A percentile compares a stretch with the other conserved stretches of the same genome.
Evolutionary conservation across 2,329 filamentous ascomycete genomes (phyloP).

Genomic region (Cordyceps javanica): DNA sequence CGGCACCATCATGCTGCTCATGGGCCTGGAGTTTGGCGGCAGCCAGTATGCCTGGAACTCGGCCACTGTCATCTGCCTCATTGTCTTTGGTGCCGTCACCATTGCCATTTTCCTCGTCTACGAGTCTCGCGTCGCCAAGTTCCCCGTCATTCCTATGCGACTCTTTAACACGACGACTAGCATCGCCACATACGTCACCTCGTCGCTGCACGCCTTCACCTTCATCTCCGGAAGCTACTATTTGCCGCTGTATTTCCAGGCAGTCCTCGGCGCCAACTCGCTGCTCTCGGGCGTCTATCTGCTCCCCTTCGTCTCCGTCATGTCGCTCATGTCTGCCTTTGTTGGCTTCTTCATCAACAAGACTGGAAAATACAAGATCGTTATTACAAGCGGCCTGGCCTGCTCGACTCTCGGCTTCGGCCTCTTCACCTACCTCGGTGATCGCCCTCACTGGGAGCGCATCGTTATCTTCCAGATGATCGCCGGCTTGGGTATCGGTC

Average conservation of each 20-base stretch:
- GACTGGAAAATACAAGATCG: constrained; percentile 58
- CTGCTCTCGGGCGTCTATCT: constrained; percentile 70
- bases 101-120: constrained; percentile 63
- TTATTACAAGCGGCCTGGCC: constrained; percentile 53
- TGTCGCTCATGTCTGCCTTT: constrained; percentile 56
- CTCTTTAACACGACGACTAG: constrained; percentile 65
- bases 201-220: constrained; percentile 68
- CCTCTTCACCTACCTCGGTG: constrained; percentile 54
- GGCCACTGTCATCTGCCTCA: constrained; percentile 66
- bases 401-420: constrained; percentile 61
- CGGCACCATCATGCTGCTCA: constrained; percentile 77
- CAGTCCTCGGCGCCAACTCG: constrained; percentile 61
- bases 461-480: constrained; percentile 57
- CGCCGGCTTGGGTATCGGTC: constrained; percentile 58
- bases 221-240: constrained; percentile 78
- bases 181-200: constrained; percentile 56
- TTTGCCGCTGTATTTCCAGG: constrained; percentile 80
- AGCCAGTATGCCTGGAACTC: constrained; percentile 69
- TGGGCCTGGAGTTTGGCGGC: constrained; percentile 81
- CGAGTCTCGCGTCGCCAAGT: constrained; percentile 67
- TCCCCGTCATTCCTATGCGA: constrained; percentile 69
- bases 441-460: constrained; percentile 47
- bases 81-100: constrained; percentile 64
- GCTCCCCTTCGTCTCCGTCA: constrained; percentile 61
- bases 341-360: constrained; percentile 54